Evolutionary conservation across 257 asterid genomes (phyloP).

Genomic region (Fraxinus americana): DNA sequence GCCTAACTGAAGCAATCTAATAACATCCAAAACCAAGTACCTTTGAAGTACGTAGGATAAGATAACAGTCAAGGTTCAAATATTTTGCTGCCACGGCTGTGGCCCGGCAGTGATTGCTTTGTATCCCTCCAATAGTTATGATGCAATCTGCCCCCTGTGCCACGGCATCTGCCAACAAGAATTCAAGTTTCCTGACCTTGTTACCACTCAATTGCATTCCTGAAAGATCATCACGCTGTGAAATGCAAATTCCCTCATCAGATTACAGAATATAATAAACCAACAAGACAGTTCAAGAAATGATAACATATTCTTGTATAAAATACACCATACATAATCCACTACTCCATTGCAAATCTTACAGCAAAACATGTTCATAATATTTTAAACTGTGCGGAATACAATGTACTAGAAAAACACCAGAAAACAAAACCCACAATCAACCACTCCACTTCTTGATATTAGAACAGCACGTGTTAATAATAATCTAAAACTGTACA

Average conservation of each 20-base stretch:
- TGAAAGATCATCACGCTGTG: constrained; percentile 92
- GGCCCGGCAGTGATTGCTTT: constrained; percentile 97
- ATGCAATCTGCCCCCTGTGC: constrained; percentile 87
- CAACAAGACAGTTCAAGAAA: background rate
- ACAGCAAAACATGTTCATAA: background rate
- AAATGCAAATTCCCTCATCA: constrained; percentile 37
- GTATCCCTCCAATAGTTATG: constrained; percentile 93
- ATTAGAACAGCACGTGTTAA: background rate
- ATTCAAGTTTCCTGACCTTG: constrained; percentile 96
- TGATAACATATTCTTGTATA: background rate
- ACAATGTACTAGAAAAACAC: background rate
- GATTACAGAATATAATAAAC: constrained; percentile 16
- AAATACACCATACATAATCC: background rate
- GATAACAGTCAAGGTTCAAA: constrained; percentile 84
- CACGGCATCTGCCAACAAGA: constrained; percentile 96
- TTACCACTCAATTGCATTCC: constrained; percentile 99
- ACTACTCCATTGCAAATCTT: background rate
- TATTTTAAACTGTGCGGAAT: background rate
- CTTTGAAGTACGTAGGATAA: constrained; percentile 91
- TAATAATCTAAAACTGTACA: background rate
- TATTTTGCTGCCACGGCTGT: constrained; percentile 97
- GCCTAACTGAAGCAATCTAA: constrained; percentile 1
- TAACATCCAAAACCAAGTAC: constrained; percentile 33
- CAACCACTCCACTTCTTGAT: background rate
- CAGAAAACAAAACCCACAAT: background rate